Conservation (phyloP, 1,284 basidiomycete species). For the Sphaerobolus stellatus region DNA sequence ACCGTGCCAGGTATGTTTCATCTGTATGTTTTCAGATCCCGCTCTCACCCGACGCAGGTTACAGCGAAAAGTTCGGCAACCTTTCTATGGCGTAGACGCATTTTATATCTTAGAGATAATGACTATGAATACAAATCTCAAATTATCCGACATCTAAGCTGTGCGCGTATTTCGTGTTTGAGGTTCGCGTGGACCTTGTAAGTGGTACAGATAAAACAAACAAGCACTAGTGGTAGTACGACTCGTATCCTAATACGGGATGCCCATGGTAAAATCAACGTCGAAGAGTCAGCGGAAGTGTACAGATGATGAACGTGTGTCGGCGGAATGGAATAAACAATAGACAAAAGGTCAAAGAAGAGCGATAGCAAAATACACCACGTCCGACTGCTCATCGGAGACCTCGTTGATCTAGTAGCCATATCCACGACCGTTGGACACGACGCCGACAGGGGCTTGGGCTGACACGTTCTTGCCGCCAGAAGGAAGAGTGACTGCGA, state of each 20-base stretch:
- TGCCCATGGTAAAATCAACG: no score
- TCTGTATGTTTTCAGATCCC: slow-evolving; percentile 4
- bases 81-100: slow-evolving; percentile 77
- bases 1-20: slow-evolving; percentile 77
- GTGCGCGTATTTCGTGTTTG: no score
- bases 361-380: neutral
- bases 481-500: slow-evolving; percentile 8
- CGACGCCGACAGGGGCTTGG: slow-evolving; percentile 3
- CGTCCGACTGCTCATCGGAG: neutral
- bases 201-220: no score
- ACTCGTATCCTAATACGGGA: neutral
- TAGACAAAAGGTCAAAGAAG: neutral
- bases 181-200: no score
- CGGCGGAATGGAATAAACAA: neutral
- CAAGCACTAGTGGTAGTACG: neutral
- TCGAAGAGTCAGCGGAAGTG: neutral
- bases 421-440: slow-evolving; percentile 11
- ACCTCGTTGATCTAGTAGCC: slow-evolving; percentile 1
- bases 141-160: no score
- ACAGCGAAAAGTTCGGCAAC: slow-evolving; percentile 94
- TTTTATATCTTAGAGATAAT: neutral
- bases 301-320: neutral
- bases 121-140: no score
- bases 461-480: slow-evolving; percentile 1
- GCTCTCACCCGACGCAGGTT: slow-evolving; percentile 46